phyloP scores from a whole-genome alignment of 768 basidiomycete species.

The Mycena leptocephala region DNA sequence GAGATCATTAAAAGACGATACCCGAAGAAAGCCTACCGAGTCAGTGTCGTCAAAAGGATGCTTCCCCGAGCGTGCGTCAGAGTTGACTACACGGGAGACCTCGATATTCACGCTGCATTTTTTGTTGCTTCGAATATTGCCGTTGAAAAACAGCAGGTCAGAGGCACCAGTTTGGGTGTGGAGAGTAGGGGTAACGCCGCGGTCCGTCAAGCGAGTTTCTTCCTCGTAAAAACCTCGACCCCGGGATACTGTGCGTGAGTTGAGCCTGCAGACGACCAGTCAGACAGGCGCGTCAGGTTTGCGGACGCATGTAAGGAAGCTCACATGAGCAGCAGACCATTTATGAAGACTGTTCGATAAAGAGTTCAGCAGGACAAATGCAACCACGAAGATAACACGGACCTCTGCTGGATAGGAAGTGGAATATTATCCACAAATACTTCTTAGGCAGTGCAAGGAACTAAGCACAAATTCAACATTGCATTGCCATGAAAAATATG shows the following conservation, averaged over 20 bases:
- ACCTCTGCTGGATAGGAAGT: conserved; percentile 44
- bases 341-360: conserved; percentile 34
- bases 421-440: conserved; percentile 46
- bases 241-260: conserved; percentile 36
- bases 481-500: background rate
- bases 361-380: background rate
- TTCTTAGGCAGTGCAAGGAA: conserved; percentile 40
- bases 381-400: background rate
- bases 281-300: background rate
- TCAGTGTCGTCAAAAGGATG: background rate
- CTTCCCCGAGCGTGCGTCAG: background rate
- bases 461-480: conserved; percentile 19
- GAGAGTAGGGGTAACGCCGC: background rate
- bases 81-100: conserved; percentile 2
- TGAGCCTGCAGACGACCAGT: conserved; percentile 33
- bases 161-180: background rate
- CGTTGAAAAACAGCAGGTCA: background rate
- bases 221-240: conserved; percentile 41
- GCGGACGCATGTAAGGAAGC: background rate
- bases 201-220: background rate
- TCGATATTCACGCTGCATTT: conserved; percentile 11
- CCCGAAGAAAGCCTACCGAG: background rate
- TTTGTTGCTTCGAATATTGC: background rate
- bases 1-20: no score
- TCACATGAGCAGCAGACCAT: conserved; percentile 41